phyloP scores from a whole-genome alignment of 345 rosid genomes.

The Eucalyptus polyanthemos region DNA sequence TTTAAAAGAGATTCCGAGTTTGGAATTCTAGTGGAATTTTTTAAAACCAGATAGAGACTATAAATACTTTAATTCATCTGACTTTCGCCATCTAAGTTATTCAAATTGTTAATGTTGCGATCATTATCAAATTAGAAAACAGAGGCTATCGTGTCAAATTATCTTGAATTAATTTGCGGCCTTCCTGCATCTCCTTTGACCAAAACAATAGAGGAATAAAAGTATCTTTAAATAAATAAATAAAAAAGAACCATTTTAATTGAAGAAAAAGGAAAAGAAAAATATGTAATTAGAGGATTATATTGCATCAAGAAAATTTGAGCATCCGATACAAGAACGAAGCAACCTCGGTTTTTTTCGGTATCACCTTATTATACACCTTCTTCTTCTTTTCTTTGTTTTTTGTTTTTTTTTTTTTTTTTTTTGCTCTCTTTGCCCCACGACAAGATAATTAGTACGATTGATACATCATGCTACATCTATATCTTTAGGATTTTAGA shows the following conservation, averaged over 20 bases:
- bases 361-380: neutral
- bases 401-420: too few relatives aligned
- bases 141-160: neutral
- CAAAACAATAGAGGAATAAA: neutral
- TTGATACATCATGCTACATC: neutral
- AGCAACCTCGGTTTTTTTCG: neutral
- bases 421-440: neutral
- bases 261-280: neutral
- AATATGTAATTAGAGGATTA: neutral
- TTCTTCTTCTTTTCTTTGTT: too few relatives aligned
- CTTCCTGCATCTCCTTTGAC: neutral
- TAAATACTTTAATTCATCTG: neutral
- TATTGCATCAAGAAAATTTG: neutral
- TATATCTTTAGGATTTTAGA: neutral
- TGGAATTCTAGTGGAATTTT: neutral
- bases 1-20: neutral
- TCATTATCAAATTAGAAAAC: neutral
- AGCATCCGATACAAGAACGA: neutral
- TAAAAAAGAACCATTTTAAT: neutral
- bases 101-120: neutral
- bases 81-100: neutral
- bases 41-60: neutral
- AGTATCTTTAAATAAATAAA: neutral
- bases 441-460: neutral
- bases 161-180: neutral